Evolutionary conservation across 2,329 filamentous ascomycete genomes (phyloP).

Genomic region (Rutstroemia sp.): DNA sequence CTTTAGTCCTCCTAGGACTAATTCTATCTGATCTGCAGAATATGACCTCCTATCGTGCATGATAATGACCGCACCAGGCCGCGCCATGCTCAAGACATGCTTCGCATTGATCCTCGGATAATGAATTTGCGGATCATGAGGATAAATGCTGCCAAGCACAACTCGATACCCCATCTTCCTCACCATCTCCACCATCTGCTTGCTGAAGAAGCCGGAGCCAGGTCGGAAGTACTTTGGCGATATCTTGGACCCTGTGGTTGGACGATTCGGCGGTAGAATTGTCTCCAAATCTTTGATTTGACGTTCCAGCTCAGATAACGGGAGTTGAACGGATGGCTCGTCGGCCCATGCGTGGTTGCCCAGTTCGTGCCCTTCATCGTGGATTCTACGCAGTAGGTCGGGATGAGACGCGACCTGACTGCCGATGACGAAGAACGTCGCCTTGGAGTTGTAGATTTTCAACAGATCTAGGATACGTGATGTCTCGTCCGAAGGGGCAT

Average conservation of each 20-base stretch:
- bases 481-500: slow-evolving; percentile 71
- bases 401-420: slow-evolving; percentile 57
- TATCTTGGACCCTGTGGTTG: slow-evolving; percentile 13
- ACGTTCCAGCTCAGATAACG: slow-evolving; percentile 47
- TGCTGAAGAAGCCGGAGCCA: slow-evolving; percentile 76
- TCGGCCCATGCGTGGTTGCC: slow-evolving; percentile 89
- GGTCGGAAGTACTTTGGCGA: slow-evolving; percentile 65
- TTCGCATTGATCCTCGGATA: slow-evolving; percentile 62
- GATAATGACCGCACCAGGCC: slow-evolving; percentile 72
- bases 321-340: slow-evolving; percentile 61
- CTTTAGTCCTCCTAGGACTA: slow-evolving; percentile 64
- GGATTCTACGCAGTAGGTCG: slow-evolving; percentile 46
- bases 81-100: slow-evolving; percentile 74
- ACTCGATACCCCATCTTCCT: slow-evolving; percentile 58
- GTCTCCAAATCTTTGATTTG: slow-evolving; percentile 61
- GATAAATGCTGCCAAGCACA: slow-evolving; percentile 79
- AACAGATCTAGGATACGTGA: slow-evolving; percentile 61
- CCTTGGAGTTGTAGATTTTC: slow-evolving; percentile 56
- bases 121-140: slow-evolving; percentile 81
- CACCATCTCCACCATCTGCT: slow-evolving; percentile 56
- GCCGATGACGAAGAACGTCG: slow-evolving; percentile 88
- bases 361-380: slow-evolving; percentile 61
- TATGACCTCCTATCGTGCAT: slow-evolving; percentile 81
- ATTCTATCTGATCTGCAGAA: slow-evolving; percentile 71
- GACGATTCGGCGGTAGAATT: slow-evolving; percentile 43